Evolutionary conservation across 257 asterid genomes (phyloP).

Genomic region (Forsythia viridissima): DNA sequence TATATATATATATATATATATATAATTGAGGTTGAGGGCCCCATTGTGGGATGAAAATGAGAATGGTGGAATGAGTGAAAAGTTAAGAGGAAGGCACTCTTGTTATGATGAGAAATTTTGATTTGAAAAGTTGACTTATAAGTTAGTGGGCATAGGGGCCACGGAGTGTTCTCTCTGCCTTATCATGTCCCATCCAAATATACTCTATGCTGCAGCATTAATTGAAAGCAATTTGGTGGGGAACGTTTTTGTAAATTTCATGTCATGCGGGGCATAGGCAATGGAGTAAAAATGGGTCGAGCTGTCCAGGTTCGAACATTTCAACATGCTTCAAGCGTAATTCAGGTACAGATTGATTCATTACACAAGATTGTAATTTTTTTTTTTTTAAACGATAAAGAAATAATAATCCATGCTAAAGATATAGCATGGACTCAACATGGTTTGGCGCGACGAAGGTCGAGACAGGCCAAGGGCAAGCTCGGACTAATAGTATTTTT

Average conservation of each 20-base stretch:
- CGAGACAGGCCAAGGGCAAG: no score
- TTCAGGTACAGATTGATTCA: neutral
- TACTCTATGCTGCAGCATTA: constrained; percentile 18
- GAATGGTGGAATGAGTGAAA: constrained; percentile 49
- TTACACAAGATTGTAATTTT: no score
- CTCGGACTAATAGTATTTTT: no score
- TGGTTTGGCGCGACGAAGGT: no score
- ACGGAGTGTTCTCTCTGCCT: constrained; percentile 5
- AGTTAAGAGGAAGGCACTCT: neutral
- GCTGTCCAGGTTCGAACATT: neutral
- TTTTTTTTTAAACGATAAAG: no score
- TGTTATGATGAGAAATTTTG: neutral
- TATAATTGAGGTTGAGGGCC: neutral
- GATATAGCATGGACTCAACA: no score
- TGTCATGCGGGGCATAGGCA: neutral
- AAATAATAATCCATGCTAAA: no score
- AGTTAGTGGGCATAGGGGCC: constrained; percentile 12
- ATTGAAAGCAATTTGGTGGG: constrained; percentile 28
- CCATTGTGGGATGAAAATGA: constrained; percentile 29
- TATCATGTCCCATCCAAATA: constrained; percentile 18
- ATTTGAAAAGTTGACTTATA: constrained; percentile 12
- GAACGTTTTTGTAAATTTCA: constrained; percentile 21
- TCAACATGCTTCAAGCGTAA: neutral
- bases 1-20: no score
- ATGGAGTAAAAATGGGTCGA: neutral